These are phyloP conservation scores for Neolentinus lepideus DNA, from an alignment of 1,284 basidiomycete genomes.

Conservation along the genomic window DNA sequence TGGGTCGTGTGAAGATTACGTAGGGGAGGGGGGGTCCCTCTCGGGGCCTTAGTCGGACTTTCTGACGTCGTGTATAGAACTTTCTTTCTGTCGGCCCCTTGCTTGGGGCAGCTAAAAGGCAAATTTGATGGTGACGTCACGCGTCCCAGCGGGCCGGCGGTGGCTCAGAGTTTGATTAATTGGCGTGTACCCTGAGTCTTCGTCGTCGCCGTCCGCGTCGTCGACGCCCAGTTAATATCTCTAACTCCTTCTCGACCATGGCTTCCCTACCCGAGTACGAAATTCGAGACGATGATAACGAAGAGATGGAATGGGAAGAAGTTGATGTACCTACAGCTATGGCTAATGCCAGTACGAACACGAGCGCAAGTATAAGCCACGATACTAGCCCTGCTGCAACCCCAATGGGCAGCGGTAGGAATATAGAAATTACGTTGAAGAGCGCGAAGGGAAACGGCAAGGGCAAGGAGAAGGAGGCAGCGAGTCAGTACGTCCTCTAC, in stretches of 20 bases:
- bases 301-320: constrained; percentile 39
- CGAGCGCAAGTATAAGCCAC: constrained; percentile 10
- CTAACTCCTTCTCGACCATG: background rate
- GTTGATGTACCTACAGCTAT: constrained; percentile 24
- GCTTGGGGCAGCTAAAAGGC: too few species aligned
- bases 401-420: constrained; percentile 15
- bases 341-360: background rate
- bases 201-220: too few species aligned
- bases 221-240: too few species aligned
- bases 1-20: too few species aligned
- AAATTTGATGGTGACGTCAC: too few species aligned
- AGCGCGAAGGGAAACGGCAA: constrained; percentile 31
- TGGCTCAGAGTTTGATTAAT: too few species aligned
- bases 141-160: too few species aligned
- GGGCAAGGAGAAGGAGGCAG: constrained; percentile 13
- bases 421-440: constrained; percentile 58
- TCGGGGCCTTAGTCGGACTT: too few species aligned
- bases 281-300: constrained; percentile 16
- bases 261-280: background rate
- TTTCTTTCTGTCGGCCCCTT: too few species aligned
- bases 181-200: too few species aligned
- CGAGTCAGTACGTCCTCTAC: constrained; percentile 17
- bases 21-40: too few species aligned
- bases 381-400: constrained; percentile 12
- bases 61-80: too few species aligned